Conservation (phyloP, 305 asterid genomes). For the Fraxinus angustifolia region DNA sequence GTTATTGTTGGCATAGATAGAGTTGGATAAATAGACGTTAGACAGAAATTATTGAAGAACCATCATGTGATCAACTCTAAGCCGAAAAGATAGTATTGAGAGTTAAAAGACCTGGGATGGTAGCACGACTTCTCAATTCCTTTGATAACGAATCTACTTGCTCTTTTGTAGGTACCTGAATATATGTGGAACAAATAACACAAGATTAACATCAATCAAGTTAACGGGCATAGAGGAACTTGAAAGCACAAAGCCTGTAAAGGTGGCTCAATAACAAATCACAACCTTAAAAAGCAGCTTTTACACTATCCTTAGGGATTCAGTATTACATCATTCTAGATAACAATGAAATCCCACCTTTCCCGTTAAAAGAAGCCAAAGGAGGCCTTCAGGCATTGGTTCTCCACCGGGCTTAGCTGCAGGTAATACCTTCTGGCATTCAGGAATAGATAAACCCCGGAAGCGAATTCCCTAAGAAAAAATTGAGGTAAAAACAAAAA, state of each 20-base stretch:
- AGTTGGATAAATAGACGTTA: background rate
- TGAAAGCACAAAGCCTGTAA: background rate
- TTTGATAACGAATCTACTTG: constrained; percentile 63
- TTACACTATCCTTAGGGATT: background rate
- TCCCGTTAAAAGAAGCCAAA: constrained; percentile 98
- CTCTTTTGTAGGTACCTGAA: constrained; percentile 67
- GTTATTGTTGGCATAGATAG: background rate
- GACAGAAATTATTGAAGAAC: constrained; percentile 3
- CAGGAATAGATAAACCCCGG: constrained; percentile 92
- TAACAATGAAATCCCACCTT: constrained; percentile 41
- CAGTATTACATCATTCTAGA: background rate
- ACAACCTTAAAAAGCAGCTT: constrained; percentile 1
- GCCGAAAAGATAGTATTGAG: background rate
- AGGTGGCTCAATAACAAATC: background rate
- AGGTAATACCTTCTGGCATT: constrained; percentile 89
- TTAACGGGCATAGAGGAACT: background rate
- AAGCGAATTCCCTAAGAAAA: constrained; percentile 84
- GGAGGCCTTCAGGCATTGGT: constrained; percentile 97
- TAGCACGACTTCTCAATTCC: constrained; percentile 65
- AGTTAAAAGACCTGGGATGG: constrained; percentile 51
- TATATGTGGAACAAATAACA: background rate
- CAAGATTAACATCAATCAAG: background rate
- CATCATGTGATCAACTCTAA: constrained; percentile 15
- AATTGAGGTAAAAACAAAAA: constrained; percentile 16
- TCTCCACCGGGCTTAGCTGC: constrained; percentile 89